Conservation (phyloP, 192 early-diverging fungal species). For the Coemansia sp. region DNA sequence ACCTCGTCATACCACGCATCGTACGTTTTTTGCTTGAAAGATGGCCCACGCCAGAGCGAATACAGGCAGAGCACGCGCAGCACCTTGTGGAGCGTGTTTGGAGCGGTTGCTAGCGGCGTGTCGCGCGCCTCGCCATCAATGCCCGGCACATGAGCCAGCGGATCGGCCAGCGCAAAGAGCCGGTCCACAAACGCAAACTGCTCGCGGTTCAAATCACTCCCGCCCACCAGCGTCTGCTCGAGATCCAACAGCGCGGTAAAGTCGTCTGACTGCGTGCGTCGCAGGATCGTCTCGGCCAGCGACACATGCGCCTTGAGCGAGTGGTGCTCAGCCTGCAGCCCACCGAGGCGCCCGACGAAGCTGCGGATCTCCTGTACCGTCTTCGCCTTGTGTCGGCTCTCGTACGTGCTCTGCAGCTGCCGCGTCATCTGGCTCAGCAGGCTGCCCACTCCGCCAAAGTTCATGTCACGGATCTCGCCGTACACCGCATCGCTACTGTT, state of each 20-base stretch:
- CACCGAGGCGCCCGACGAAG: constrained; percentile 84
- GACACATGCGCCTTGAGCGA: constrained; percentile 58
- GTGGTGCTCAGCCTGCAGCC: constrained; percentile 83
- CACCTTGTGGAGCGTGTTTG: constrained; percentile 56
- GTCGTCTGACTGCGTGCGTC: constrained; percentile 73
- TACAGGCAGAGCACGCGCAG: constrained; percentile 84
- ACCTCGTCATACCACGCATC: constrained; percentile 85
- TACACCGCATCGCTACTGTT: constrained; percentile 82
- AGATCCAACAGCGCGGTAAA: constrained; percentile 84
- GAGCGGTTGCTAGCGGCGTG: constrained; percentile 15
- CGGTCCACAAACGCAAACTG: constrained; percentile 63
- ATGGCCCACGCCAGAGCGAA: constrained; percentile 71
- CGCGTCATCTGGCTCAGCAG: constrained; percentile 80
- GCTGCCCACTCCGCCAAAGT: constrained; percentile 87
- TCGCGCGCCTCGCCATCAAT: constrained; percentile 19
- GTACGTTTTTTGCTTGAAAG: constrained; percentile 78
- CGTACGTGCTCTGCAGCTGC: constrained; percentile 84
- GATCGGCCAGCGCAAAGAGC: constrained; percentile 83
- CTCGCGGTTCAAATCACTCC: constrained; percentile 20
- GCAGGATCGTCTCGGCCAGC: constrained; percentile 80
- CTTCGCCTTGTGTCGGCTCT: constrained; percentile 85
- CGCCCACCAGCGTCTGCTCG: constrained; percentile 67
- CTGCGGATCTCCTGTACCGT: constrained; percentile 90
- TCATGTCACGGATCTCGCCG: constrained; percentile 78
- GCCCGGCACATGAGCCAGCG: constrained; percentile 62